phyloP scores from a whole-genome alignment of 257 asterid genomes.

The Gentiana straminea region DNA sequence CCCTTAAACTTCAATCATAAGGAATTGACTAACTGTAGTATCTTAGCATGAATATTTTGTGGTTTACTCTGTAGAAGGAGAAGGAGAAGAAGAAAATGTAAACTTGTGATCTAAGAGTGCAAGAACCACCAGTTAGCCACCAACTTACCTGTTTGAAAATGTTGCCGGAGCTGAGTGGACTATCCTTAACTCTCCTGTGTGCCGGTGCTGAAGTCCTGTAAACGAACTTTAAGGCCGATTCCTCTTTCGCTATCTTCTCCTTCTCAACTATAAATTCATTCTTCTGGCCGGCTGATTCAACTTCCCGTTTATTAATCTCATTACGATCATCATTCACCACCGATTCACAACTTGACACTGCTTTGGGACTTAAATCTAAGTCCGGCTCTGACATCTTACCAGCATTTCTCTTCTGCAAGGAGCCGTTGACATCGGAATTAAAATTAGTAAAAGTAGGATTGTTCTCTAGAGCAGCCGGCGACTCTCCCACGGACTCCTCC shows the following conservation, averaged over 20 bases:
- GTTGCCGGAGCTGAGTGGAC: slow-evolving; percentile 96
- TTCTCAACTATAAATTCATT: slow-evolving; percentile 9
- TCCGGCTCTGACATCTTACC: slow-evolving; percentile 4
- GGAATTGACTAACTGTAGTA: too few relatives aligned
- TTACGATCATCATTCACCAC: slow-evolving; percentile 1
- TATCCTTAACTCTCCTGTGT: slow-evolving; percentile 71
- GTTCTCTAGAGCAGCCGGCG: not conserved
- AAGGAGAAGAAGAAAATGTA: too few relatives aligned
- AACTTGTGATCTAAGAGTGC: not conserved
- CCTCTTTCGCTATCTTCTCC: slow-evolving; percentile 15
- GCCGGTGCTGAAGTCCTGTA: slow-evolving; percentile 88
- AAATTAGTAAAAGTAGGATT: not conserved
- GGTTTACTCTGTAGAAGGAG: too few relatives aligned
- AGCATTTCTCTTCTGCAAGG: slow-evolving; percentile 37
- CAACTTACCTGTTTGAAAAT: slow-evolving; percentile 68
- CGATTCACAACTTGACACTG: not conserved
- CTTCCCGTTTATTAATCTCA: slow-evolving; percentile 16
- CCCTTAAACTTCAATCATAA: too few relatives aligned
- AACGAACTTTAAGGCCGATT: slow-evolving; percentile 24
- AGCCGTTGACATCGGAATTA: slow-evolving; percentile 12
- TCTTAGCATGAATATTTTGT: too few relatives aligned
- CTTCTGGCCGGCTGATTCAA: slow-evolving; percentile 9
- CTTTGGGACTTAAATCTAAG: slow-evolving; percentile 9
- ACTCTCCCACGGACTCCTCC: slow-evolving; percentile 21
- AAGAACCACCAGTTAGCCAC: not conserved